Evolutionary conservation across 352 stramenopile species (phyloP), one percentile per base, ranked within the genome.

Genomic region (Phytophthora agathidicida): DNA sequence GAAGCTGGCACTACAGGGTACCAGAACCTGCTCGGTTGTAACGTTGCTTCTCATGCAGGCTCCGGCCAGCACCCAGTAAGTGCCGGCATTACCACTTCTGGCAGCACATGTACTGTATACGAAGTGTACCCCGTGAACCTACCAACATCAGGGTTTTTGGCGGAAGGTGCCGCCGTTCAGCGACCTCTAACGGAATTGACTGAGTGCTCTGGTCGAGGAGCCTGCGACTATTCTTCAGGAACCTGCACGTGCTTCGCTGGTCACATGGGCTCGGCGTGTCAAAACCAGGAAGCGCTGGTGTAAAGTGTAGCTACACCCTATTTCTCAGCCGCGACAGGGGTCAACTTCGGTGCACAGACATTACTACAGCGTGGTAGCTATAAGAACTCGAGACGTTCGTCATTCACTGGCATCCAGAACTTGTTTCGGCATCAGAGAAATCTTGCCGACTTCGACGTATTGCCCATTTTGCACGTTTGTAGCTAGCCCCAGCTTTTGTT

Each of bases 231-330:
- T 26, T 38, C 43, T 23, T 71, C 71, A 0, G 85, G 85, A 13
- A 68, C 63, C 1, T 92, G 84, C 73, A 65, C 70, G 42, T 94
- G 85, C 55, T 94, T 70, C 42, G 42, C 79, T 5, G 84, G 85
- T 0, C 83, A 93, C 63, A 91, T 91, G 76, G 80, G 85, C 0
- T 68, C 92, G 16, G 84, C 82, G 13, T 94, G 84, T 43, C 65
- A 92, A 42, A 77, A 71, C 20, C 83, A 94, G 39, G 49, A 63
- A 59, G 61, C 52, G 0, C 51, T 61, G 2, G 57, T 60, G 37
- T 65, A 67, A 57, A 13, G 27, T 17, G 32, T 26, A 36, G 19
- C n/a, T n/a, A n/a, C n/a, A n/a, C n/a, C n/a, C n/a, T n/a, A n/a
- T n/a, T n/a, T n/a, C n/a, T n/a, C n/a, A n/a, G n/a, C n/a, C n/a